Evolutionary conservation across 306 rosid species (phyloP).

Genomic region (Trifolium fragiferum): DNA sequence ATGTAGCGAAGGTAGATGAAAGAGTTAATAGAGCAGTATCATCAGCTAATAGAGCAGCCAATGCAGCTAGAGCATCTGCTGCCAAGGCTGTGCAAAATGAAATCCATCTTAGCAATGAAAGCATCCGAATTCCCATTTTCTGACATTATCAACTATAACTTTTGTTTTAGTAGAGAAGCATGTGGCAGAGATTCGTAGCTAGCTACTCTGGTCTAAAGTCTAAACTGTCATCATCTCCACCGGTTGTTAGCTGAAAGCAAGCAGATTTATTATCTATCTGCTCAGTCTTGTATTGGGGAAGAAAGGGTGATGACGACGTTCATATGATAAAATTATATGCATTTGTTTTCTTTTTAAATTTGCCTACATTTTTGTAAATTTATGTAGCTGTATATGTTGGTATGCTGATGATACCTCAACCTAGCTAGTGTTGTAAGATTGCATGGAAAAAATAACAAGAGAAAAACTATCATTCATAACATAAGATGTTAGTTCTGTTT

Average conservation of each 20-base stretch:
- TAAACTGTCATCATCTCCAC: slow-evolving; percentile 28
- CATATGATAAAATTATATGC: slow-evolving; percentile 42
- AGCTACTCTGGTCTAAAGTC: slow-evolving; percentile 30
- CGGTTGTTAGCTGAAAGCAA: slow-evolving; percentile 30
- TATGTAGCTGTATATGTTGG: slow-evolving; percentile 59
- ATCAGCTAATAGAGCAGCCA: slow-evolving; percentile 92
- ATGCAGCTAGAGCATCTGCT: slow-evolving; percentile 94
- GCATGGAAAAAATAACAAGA: slow-evolving; percentile 33
- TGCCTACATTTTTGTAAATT: slow-evolving; percentile 57
- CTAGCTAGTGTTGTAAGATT: slow-evolving; percentile 49
- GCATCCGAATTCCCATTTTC: slow-evolving; percentile 56
- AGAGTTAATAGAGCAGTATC: slow-evolving; percentile 91
- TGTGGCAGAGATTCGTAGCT: slow-evolving; percentile 37
- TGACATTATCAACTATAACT: slow-evolving; percentile 50
- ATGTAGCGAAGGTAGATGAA: slow-evolving; percentile 93
- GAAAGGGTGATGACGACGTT: slow-evolving; percentile 27
- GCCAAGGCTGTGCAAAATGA: slow-evolving; percentile 90
- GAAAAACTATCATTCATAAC: not conserved
- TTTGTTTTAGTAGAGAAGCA: slow-evolving; percentile 21
- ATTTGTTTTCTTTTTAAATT: not conserved
- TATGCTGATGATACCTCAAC: slow-evolving; percentile 48
- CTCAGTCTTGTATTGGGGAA: slow-evolving; percentile 52
- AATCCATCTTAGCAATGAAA: slow-evolving; percentile 61
- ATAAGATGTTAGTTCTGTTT: slow-evolving; percentile 24
- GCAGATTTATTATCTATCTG: slow-evolving; percentile 40